Evolutionary conservation across 176 grass and related monocot genomes (phyloP).

Genomic region (Bolboschoenus planiculmis): DNA sequence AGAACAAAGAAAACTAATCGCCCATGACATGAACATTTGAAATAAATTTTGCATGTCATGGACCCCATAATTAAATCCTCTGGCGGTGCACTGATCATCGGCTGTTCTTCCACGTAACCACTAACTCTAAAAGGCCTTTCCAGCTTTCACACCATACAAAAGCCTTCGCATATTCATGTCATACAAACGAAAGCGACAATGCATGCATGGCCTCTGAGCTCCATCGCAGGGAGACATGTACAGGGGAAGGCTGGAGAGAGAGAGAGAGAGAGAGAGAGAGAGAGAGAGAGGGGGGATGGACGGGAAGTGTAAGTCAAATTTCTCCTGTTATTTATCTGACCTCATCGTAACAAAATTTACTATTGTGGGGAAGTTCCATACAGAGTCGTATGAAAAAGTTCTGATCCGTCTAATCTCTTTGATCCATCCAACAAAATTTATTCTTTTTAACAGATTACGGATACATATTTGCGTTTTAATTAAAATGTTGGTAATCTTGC

Average conservation of each 20-base stretch:
- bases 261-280: background rate
- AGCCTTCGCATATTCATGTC: background rate
- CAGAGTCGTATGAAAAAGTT: too few relatives aligned
- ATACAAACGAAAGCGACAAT: conserved; percentile 19
- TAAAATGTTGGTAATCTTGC: too few relatives aligned
- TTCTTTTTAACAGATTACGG: too few relatives aligned
- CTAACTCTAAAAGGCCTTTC: conserved; percentile 9
- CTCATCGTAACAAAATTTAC: too few relatives aligned
- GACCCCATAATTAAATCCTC: background rate
- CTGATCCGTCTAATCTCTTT: too few relatives aligned
- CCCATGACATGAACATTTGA: background rate
- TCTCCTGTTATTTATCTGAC: background rate
- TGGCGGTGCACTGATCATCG: background rate
- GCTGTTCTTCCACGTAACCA: background rate
- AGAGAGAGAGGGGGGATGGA: too few relatives aligned
- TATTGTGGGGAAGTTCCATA: too few relatives aligned
- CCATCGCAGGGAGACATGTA: too few relatives aligned
- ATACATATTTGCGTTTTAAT: too few relatives aligned
- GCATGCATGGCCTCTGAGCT: conserved; percentile 18
- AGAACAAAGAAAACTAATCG: background rate
- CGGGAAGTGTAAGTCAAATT: background rate
- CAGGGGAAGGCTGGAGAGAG: background rate
- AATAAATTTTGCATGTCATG: background rate
- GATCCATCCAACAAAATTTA: too few relatives aligned
- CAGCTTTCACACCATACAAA: conserved; percentile 4